A percentile compares a stretch with the other conserved stretches of the same genome.
phyloP scores from a whole-genome alignment of 2,329 filamentous ascomycete genomes.

The Tolypocladium paradoxum region DNA sequence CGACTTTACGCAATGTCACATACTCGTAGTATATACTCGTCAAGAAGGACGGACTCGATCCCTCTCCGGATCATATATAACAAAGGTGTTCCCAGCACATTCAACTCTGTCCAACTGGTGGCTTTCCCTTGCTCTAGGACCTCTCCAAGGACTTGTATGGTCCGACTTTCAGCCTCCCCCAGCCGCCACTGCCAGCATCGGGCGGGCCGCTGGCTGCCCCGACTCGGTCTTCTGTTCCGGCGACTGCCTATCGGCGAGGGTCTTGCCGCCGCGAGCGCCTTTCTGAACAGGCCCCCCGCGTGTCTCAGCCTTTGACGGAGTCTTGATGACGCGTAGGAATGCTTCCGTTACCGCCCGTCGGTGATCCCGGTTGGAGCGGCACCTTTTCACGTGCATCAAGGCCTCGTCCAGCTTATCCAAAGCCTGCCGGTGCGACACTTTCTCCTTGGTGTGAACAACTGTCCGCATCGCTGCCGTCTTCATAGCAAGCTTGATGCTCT shows the following conservation, averaged over 20 bases:
- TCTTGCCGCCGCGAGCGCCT: neutral
- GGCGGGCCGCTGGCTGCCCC: neutral
- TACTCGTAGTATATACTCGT: neutral
- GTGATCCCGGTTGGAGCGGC: conserved; percentile 8
- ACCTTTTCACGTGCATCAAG: conserved; percentile 13
- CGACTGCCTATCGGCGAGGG: neutral
- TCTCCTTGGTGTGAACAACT: conserved; percentile 4
- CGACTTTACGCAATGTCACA: neutral
- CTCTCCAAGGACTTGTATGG: neutral
- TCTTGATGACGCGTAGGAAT: conserved; percentile 7
- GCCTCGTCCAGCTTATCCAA: conserved; percentile 13
- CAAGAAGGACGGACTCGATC: neutral
- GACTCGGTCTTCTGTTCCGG: neutral
- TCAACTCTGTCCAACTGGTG: neutral
- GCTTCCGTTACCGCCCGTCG: conserved; percentile 10
- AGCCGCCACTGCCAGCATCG: neutral
- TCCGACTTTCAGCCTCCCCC: neutral
- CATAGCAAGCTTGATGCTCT: conserved; percentile 27
- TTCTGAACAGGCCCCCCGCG: neutral
- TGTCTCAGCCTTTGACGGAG: neutral
- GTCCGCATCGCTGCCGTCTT: conserved; percentile 19
- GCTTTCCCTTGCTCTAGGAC: neutral
- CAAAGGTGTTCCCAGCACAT: neutral
- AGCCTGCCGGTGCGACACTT: conserved; percentile 11
- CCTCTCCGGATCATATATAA: neutral